A percentile compares a stretch with the other conserved stretches of the same genome.
Conservation (phyloP, 192 early-diverging fungal species). For the Coemansia sp. region DNA sequence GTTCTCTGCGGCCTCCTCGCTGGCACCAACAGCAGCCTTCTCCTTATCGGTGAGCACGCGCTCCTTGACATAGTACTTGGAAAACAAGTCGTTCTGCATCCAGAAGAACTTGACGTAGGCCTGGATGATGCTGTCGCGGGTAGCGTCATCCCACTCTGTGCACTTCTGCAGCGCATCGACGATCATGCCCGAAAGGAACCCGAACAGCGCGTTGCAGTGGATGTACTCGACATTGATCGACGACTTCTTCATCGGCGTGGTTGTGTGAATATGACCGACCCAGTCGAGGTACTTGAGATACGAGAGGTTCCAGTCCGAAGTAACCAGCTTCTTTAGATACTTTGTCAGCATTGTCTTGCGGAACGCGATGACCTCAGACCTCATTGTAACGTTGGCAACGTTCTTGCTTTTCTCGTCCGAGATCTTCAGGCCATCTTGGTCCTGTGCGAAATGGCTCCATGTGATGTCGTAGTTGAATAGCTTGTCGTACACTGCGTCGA, state of each 20-base stretch:
- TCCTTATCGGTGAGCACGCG: constrained; percentile 45
- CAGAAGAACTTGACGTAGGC: constrained; percentile 82
- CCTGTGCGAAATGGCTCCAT: constrained; percentile 66
- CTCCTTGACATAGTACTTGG: constrained; percentile 71
- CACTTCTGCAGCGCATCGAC: constrained; percentile 57
- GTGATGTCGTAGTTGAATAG: constrained; percentile 75
- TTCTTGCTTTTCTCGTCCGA: constrained; percentile 24
- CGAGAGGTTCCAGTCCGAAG: constrained; percentile 44
- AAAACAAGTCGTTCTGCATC: constrained; percentile 84
- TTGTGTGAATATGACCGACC: constrained; percentile 77
- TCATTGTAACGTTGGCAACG: constrained; percentile 54
- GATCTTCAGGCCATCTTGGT: constrained; percentile 65
- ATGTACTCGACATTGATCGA: constrained; percentile 83
- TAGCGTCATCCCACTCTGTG: constrained; percentile 59
- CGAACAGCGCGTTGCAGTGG: constrained; percentile 76
- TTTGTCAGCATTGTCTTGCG: constrained; percentile 72
- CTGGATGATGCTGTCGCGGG: constrained; percentile 58
- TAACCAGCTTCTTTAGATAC: constrained; percentile 72
- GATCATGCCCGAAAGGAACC: constrained; percentile 62
- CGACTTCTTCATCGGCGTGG: constrained; percentile 70
- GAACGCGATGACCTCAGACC: constrained; percentile 76
- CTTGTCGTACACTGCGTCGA: constrained; percentile 75
- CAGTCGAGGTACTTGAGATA: constrained; percentile 76
- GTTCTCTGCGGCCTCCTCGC: constrained; percentile 25
- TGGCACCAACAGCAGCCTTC: constrained; percentile 24